Conservation (phyloP, 352 stramenopile genomes). For the Pythium phragmitis region DNA sequence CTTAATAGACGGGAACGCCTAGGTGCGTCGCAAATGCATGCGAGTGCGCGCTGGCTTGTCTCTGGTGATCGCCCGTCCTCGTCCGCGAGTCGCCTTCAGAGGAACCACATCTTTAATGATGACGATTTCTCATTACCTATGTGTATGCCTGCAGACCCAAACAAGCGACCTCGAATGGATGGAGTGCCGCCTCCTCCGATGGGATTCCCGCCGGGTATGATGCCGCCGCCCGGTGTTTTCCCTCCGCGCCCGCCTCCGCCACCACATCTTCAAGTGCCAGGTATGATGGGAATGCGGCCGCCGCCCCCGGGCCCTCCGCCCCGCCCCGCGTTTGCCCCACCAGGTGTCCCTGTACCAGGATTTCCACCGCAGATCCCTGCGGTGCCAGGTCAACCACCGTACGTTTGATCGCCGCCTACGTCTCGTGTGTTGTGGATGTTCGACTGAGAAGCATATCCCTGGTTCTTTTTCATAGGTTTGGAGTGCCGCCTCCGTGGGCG, state of each 20-base stretch:
- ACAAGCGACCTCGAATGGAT: constrained; percentile 57
- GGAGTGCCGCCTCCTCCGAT: constrained; percentile 27
- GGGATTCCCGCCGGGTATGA: constrained; percentile 41
- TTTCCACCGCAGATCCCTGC: constrained; percentile 23
- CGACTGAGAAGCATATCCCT: not conserved
- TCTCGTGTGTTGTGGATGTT: not conserved
- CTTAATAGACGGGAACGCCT: constrained; percentile 2
- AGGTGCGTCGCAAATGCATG: constrained; percentile 21
- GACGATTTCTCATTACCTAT: not conserved
- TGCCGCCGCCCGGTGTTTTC: constrained; percentile 44
- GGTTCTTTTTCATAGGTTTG: constrained; percentile 15
- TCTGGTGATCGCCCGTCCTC: not conserved
- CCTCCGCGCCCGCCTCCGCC: constrained; percentile 41
- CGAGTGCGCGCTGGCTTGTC: not conserved
- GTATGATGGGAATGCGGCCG: constrained; percentile 52
- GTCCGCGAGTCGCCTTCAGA: not conserved
- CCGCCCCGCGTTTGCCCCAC: constrained; percentile 37
- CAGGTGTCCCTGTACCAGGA: constrained; percentile 25
- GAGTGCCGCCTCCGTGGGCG: constrained; percentile 26
- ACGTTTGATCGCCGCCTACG: constrained; percentile 8
- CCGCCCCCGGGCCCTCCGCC: constrained; percentile 39
- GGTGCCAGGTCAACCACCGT: constrained; percentile 25
- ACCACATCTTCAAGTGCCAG: constrained; percentile 45
- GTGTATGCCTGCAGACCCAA: constrained; percentile 17
- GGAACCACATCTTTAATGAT: not conserved